Evolutionary conservation across 164 flowering plant species (phyloP), one percentile per base, ranked within the genome.

Genomic region (Magnolia kwangsiensis): DNA sequence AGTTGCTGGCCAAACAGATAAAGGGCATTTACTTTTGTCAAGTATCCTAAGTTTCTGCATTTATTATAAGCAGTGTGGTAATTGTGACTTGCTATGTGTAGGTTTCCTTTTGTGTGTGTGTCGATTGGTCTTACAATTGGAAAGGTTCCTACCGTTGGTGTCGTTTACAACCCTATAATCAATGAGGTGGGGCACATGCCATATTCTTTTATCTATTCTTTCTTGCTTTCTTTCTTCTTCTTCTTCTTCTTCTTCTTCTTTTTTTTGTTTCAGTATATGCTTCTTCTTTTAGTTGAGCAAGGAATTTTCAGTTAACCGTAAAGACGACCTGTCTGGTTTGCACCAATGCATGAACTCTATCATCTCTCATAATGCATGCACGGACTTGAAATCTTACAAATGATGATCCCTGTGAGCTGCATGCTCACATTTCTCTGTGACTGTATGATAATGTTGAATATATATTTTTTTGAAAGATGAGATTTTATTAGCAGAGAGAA

Each of bases 91-190:
- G 10, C 37, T 37, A 21, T 29, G 8, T 87, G 68, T 78, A 96
- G 99, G 85, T 96, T 86, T 79, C 99, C 98, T 4, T 92, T 91
- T 78, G 98, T 96, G 7, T 96, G 99, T 74, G 92, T 91, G 7
- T 94, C 98, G 10, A 96, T 96, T 80, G 99, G 99, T 68, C 92
- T 96, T 78, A 88, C 99, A 1, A 91, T 96, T 74, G 89, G 83
- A 75, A 90, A 90, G 82, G 82, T 91, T 75, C 97, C 98, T 61
- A 84, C 83, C 2, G 92, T 94, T 78, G 98, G 99, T 77, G 99
- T 96, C 67, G 95, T 96, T 21, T 96, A 91, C 87, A 94, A 94
- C 82, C 99, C 98, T 31, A 93, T 96, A 67, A 84, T 96, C 74
- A 84, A 90, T 72, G 99, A 96, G 98, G 99, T 96, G 75, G 81